phyloP scores from a whole-genome alignment of 2,329 filamentous ascomycete genomes.

The Coniochaeta prunicola region DNA sequence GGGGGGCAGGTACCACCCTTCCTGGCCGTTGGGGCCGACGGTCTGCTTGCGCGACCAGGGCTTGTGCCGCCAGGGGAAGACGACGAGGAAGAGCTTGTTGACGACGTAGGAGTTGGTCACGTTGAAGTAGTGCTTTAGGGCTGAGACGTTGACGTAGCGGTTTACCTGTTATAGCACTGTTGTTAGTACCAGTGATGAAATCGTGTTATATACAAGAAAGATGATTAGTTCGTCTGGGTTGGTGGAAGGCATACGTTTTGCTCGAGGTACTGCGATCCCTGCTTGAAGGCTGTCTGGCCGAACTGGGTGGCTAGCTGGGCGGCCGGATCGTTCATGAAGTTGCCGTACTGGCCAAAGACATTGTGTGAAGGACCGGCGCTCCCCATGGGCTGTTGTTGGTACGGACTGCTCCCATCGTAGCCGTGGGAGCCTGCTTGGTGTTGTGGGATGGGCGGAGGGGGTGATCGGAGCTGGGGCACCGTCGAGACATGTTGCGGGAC shows the following conservation, averaged over 20 bases:
- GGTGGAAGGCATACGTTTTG: conserved; percentile 70
- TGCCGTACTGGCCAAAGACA: conserved; percentile 68
- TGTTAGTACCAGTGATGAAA: background rate
- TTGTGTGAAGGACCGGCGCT: conserved; percentile 41
- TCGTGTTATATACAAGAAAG: background rate
- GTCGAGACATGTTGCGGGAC: conserved; percentile 98
- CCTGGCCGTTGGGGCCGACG: conserved; percentile 60
- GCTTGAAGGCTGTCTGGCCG: conserved; percentile 83
- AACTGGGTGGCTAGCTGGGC: conserved; percentile 94
- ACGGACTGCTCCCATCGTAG: conserved; percentile 53
- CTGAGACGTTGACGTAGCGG: conserved; percentile 81
- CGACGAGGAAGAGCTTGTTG: conserved; percentile 84
- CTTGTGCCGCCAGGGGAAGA: conserved; percentile 96
- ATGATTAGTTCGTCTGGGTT: no score
- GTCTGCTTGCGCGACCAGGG: conserved; percentile 92
- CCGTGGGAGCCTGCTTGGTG: conserved; percentile 52
- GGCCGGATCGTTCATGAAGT: conserved; percentile 93
- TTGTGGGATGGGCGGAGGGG: conserved; percentile 68
- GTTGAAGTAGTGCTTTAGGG: conserved; percentile 98
- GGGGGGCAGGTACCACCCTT: conserved; percentile 79
- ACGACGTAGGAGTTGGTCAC: conserved; percentile 96
- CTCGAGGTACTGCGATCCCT: conserved; percentile 90
- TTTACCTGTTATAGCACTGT: conserved; percentile 33
- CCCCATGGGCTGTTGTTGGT: conserved; percentile 59
- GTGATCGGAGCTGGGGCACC: conserved; percentile 92